Evolutionary conservation across 2,329 filamentous ascomycete genomes (phyloP).

Genomic region (Cercospora sp.): DNA sequence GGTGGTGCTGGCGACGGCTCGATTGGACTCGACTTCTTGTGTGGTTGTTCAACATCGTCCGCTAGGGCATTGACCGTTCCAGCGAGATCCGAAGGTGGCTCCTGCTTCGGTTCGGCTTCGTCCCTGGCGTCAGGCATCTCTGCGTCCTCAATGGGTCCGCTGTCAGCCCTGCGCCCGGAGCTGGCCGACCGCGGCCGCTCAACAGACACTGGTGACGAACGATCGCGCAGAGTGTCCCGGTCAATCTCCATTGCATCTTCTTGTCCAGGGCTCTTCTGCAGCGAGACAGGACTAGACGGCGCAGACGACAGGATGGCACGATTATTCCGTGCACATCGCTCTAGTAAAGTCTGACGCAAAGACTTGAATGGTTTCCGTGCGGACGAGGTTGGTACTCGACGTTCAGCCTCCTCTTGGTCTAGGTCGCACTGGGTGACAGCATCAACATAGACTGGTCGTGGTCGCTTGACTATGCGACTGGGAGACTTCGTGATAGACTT

Average conservation of each 20-base stretch:
- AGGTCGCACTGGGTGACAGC: conserved; percentile 38
- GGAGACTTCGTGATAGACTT: conserved; percentile 23
- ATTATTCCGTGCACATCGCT: conserved; percentile 39
- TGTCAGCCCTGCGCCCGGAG: neutral
- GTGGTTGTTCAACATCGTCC: conserved; percentile 1
- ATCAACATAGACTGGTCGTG: conserved; percentile 37
- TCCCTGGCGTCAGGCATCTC: conserved; percentile 27
- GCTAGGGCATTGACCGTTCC: neutral
- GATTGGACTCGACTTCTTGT: conserved; percentile 4
- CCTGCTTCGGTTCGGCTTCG: conserved; percentile 6
- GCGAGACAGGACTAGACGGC: conserved; percentile 6
- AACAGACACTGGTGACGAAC: conserved; percentile 6
- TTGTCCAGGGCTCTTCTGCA: neutral
- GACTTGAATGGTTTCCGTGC: conserved; percentile 33
- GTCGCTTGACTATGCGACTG: conserved; percentile 19
- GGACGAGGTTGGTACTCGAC: conserved; percentile 22
- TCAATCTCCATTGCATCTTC: conserved; percentile 29
- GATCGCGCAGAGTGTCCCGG: neutral
- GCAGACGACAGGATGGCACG: conserved; percentile 13
- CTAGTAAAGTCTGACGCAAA: conserved; percentile 36
- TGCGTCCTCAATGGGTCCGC: conserved; percentile 18
- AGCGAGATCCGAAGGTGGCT: neutral
- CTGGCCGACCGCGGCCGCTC: conserved; percentile 1
- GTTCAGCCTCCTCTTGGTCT: conserved; percentile 35
- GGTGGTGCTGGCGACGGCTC: conserved; percentile 18